Evolutionary conservation across 1,284 basidiomycete genomes (phyloP).

Genomic region (Trichosporon coremiiforme): DNA sequence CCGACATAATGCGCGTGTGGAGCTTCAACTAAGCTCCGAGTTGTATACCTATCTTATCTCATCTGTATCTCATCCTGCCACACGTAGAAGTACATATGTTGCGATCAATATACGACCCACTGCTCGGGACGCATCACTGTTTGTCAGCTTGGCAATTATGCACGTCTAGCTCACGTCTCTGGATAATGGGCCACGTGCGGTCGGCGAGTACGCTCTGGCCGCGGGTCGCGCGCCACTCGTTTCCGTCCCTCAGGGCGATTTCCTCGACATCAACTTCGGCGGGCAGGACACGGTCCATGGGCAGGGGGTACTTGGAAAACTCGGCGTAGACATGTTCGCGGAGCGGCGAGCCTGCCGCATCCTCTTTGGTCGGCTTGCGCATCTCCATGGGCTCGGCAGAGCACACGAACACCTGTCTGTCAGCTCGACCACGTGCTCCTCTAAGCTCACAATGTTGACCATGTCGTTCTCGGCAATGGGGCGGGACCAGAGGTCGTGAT

Average conservation of each 20-base stretch:
- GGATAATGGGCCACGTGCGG: conserved; percentile 44
- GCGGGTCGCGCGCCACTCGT: conserved; percentile 24
- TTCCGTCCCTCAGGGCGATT: conserved; percentile 22
- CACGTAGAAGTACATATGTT: conserved; percentile 14
- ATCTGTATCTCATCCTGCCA: neutral
- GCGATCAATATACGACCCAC: conserved; percentile 47
- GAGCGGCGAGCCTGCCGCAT: conserved; percentile 44
- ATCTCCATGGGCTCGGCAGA: conserved; percentile 64
- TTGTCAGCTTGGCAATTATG: neutral
- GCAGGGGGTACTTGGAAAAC: conserved; percentile 42
- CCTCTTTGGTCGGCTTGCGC: conserved; percentile 59
- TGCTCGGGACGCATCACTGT: conserved; percentile 44
- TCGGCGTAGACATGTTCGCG: conserved; percentile 42
- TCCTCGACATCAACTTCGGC: conserved; percentile 2
- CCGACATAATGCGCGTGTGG: conserved; percentile 50
- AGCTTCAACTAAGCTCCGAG: conserved; percentile 39
- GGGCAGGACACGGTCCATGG: conserved; percentile 36
- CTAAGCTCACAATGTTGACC: conserved; percentile 77
- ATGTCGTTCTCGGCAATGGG: conserved; percentile 63
- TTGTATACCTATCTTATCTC: neutral
- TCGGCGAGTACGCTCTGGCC: conserved; percentile 28
- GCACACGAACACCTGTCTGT: conserved; percentile 26
- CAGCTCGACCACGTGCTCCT: too few relatives aligned
- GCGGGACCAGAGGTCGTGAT: conserved; percentile 65
- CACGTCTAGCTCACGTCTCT: conserved; percentile 37